Evolutionary conservation across 352 stramenopile genomes (phyloP).

Genomic region (Phytophthora tentaculata): DNA sequence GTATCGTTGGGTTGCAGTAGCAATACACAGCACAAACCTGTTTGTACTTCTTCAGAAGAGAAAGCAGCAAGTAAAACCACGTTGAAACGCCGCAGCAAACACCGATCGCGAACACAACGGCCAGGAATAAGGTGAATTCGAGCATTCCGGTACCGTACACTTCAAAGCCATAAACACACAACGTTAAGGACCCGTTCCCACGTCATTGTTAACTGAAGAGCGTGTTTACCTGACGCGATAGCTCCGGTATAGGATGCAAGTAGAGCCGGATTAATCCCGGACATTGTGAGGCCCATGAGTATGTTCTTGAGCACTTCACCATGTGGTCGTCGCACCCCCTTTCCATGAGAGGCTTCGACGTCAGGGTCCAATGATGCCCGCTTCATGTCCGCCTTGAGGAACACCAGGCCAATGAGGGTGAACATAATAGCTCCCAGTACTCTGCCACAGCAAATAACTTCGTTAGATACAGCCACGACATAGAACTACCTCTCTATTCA

Average conservation of each 20-base stretch:
- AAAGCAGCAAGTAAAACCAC: conserved; percentile 90
- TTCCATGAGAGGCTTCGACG: conserved; percentile 50
- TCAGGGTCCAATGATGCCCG: conserved; percentile 75
- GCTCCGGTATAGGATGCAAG: conserved; percentile 88
- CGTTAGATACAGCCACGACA: conserved; percentile 6
- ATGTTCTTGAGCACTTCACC: conserved; percentile 84
- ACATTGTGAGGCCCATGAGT: conserved; percentile 88
- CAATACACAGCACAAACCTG: conserved; percentile 51
- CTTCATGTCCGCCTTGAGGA: conserved; percentile 84
- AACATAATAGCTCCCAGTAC: conserved; percentile 89
- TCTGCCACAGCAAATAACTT: conserved; percentile 35
- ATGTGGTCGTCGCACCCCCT: conserved; percentile 55
- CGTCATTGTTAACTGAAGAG: not conserved
- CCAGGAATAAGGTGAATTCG: conserved; percentile 86
- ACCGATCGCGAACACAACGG: conserved; percentile 83
- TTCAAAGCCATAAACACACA: conserved; percentile 25
- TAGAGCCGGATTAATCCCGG: conserved; percentile 85
- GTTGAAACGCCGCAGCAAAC: conserved; percentile 88
- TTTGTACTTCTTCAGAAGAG: conserved; percentile 91
- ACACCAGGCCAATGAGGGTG: conserved; percentile 80
- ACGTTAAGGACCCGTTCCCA: not conserved
- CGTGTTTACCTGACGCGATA: conserved; percentile 75
- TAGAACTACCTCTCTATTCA: conserved; percentile 2
- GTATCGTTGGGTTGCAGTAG: not conserved
- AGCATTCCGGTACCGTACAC: conserved; percentile 89